Conservation (phyloP, 2,329 filamentous ascomycete genomes). For the Diatrype stigma region DNA sequence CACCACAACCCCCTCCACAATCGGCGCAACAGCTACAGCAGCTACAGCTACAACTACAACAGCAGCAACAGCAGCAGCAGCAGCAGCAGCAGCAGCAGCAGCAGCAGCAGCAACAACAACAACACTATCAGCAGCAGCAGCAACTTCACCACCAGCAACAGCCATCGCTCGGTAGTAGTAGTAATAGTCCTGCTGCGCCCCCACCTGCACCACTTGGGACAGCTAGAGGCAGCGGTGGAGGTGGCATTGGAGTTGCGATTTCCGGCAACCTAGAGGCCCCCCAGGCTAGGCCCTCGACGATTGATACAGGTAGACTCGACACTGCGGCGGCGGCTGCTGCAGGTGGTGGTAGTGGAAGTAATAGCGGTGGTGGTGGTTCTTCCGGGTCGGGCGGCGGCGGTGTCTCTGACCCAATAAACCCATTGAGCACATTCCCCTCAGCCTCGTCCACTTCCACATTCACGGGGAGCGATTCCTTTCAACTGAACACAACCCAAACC, state of each 20-base stretch:
- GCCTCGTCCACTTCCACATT: conserved; percentile 44
- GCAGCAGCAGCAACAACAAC: conserved; percentile 27
- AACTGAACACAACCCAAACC: conserved; percentile 9
- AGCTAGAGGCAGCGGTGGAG: conserved; percentile 6
- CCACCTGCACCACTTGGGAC: conserved; percentile 15
- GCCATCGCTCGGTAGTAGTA: conserved; percentile 21
- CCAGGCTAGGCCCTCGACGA: not conserved
- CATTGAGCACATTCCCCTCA: conserved; percentile 34
- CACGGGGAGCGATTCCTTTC: conserved; percentile 43
- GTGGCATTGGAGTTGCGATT: conserved; percentile 3
- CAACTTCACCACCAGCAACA: conserved; percentile 14
- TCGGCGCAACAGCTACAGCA: conserved; percentile 28
- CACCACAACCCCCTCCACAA: conserved; percentile 51
- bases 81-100: conserved; percentile 12
- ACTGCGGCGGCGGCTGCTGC: conserved; percentile 11
- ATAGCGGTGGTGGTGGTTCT: conserved; percentile 4
- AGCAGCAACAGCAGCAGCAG: conserved; percentile 24
- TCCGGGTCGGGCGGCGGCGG: conserved; percentile 10
- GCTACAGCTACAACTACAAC: conserved; percentile 19
- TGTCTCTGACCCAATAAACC: conserved; percentile 5
- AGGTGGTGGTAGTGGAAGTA: conserved; percentile 14
- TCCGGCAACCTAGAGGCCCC: not conserved
- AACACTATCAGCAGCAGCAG: conserved; percentile 12
- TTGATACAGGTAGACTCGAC: not conserved
- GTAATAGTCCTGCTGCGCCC: conserved; percentile 25